Base-by-base conservation (phyloP, 768 basidiomycete species). In the Scleroderma bovista region DNA sequence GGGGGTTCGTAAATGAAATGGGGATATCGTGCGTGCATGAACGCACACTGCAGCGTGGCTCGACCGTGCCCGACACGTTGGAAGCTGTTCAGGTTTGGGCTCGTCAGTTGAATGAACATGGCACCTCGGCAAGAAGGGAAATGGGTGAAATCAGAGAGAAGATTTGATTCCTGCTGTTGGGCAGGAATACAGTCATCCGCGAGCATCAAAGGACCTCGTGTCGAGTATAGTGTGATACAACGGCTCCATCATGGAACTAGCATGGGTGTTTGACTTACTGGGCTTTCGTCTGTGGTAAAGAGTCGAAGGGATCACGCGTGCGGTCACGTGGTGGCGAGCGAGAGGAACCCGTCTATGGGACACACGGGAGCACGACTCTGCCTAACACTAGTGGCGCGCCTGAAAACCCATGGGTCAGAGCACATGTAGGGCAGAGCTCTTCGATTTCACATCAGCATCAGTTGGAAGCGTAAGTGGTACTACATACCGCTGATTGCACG, bases 121-220 rank as follows among this genome's bases (percentile, higher is more conserved):
- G 16, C 38, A 47, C 24, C 6, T 16, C 19, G 10, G n/a, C 38
- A 46, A 32, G 42, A 1, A 40, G 26, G 26, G 2, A 32, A 33
- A 16, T n/a, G n/a, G n/a, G 36, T 40, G 4, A 46, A 29, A 47
- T 67, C 66, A 69, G 67, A 69, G 67, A 67, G 66, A 67, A 67
- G 66, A 67, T 67, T 48, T 6, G 5, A 12, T 55, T 57, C 59
- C 58, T 26, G 54, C 47, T 50, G n/a, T 12, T 6, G 9, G 48
- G 56, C 57, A 19, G 57, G 54, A 48, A 57, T 19, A n/a, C 23
- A 24, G 57, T 67, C 66, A 63, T 54, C 37, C 54, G 56, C 60
- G 37, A 65, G 63, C 67, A 58, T 53, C 63, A 36, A 12, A 39
- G 20, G 63, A 61, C 66, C 66, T 56, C 48, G 59, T 39, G 55